Evolutionary conservation across 805 yeast genomes (phyloP).

Genomic region (Lachancea nothofagi): DNA sequence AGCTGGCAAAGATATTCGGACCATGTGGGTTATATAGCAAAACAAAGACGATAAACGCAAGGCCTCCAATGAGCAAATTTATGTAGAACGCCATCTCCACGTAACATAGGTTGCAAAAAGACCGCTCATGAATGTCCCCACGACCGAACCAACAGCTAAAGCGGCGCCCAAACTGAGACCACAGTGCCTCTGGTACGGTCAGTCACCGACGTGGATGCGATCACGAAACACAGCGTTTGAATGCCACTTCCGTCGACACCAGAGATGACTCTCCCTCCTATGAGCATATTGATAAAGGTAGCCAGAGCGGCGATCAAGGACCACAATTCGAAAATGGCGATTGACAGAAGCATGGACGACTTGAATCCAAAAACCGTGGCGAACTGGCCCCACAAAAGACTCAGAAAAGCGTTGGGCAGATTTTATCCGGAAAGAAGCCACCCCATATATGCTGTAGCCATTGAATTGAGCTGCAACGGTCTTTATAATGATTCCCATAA

Average conservation of each 20-base stretch:
- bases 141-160: slow-evolving; percentile 46
- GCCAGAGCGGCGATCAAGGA: slow-evolving; percentile 55
- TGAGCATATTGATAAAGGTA: slow-evolving; percentile 49
- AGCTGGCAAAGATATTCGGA: not conserved
- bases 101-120: slow-evolving; percentile 50
- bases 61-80: slow-evolving; percentile 61
- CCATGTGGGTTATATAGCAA: slow-evolving; percentile 16
- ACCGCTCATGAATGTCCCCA: slow-evolving; percentile 66
- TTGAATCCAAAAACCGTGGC: slow-evolving; percentile 56
- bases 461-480: slow-evolving; percentile 45
- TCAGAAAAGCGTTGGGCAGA: slow-evolving; percentile 47
- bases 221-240: slow-evolving; percentile 49
- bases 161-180: slow-evolving; percentile 24
- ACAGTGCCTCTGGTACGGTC: slow-evolving; percentile 22
- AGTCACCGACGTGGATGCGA: slow-evolving; percentile 38
- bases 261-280: slow-evolving; percentile 64
- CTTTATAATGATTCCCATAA: slow-evolving; percentile 47
- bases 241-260: slow-evolving; percentile 73
- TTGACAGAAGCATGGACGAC: slow-evolving; percentile 41
- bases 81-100: slow-evolving; percentile 78
- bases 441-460: slow-evolving; percentile 46
- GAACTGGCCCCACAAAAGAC: slow-evolving; percentile 52
- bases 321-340: slow-evolving; percentile 54
- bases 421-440: slow-evolving; percentile 55
- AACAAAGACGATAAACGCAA: slow-evolving; percentile 19